These are phyloP conservation scores for Cyberlindnera japonica DNA, from an alignment of 805 yeast species.

Conservation along the genomic window DNA sequence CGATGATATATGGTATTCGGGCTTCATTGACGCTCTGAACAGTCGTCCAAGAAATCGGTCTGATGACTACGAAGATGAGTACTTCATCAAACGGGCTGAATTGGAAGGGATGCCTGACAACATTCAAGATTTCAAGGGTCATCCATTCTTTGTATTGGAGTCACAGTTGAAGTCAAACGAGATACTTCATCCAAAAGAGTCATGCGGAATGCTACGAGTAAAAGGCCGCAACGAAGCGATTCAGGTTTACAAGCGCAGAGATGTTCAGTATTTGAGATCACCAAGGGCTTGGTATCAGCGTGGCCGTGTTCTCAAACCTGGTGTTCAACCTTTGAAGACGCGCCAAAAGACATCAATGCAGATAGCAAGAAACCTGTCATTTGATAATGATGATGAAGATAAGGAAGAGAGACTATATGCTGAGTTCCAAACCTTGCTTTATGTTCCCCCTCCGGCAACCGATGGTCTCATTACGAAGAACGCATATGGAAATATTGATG, in stretches of 20 bases:
- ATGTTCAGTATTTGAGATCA: slow-evolving; percentile 61
- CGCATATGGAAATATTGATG: slow-evolving; percentile 79
- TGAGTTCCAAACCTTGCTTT: slow-evolving; percentile 71
- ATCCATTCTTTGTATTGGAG: slow-evolving; percentile 82
- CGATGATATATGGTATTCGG: slow-evolving; percentile 53
- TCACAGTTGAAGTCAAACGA: slow-evolving; percentile 71
- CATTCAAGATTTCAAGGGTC: slow-evolving; percentile 77
- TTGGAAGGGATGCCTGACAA: slow-evolving; percentile 87
- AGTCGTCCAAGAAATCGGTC: slow-evolving; percentile 18
- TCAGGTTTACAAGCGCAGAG: slow-evolving; percentile 64
- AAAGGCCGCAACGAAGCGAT: slow-evolving; percentile 41
- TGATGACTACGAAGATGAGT: slow-evolving; percentile 51
- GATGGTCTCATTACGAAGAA: slow-evolving; percentile 69
- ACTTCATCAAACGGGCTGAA: slow-evolving; percentile 56
- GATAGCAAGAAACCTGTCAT: slow-evolving; percentile 16
- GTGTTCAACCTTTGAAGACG: slow-evolving; percentile 59
- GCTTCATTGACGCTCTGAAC: slow-evolving; percentile 31
- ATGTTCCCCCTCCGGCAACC: slow-evolving; percentile 52
- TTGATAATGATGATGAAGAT: slow-evolving; percentile 31
- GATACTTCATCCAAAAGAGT: slow-evolving; percentile 60
- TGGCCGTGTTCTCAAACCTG: slow-evolving; percentile 73
- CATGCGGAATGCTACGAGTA: slow-evolving; percentile 69
- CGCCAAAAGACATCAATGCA: slow-evolving; percentile 30
- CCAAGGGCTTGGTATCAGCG: slow-evolving; percentile 83
- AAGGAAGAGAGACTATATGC: slow-evolving; percentile 68